Evolutionary conservation across 225 moss, liverwort and hornwort genomes (phyloP), one percentile per base, ranked within the genome.

Genomic region (Takakia lepidozioides): DNA sequence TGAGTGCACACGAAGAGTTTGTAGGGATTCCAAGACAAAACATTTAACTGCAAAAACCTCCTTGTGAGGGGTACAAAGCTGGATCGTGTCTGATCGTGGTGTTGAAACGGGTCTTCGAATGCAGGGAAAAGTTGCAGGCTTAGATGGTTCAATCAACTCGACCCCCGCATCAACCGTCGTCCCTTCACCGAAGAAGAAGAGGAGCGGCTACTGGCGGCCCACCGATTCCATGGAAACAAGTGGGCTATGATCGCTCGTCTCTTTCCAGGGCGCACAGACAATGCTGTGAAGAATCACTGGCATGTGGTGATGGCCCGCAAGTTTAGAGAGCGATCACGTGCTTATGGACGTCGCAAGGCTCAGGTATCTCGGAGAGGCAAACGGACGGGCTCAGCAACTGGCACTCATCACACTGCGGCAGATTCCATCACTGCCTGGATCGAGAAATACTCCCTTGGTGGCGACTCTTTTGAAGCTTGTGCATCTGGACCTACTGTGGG

Each of bases 191-290:
- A 95, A 45, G 93, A 95, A 46, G 93, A 95, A 51, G 93, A 95
- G 49, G 93, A 95, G 54, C 73, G 74, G 48, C 79, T 95, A 3
- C 69, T 95, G 25, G 65, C 76, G 18, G 89, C 89, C 34, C 93
- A 95, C 52, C 89, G 81, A 45, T 89, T 86, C 39, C 93, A 89
- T 51, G 93, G 93, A 48, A 95, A 89, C 68, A 95, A 95, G 46
- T 95, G 93, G 93, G 93, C 93, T 22, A 89, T 89, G 89, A 93
- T 93, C 61, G 93, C 93, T 13, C 83, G 90, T 29, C 78, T 86
- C 41, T 93, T 93, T 48, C 89, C 93, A 1, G 93, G 93, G 27
- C 75, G 93, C 49, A 93, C 93, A 8, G 93, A 93, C 61, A 93
- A 93, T 78, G 93, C 89, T 15, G 93, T 93, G 35, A 93, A 93